Base-by-base conservation (phyloP, 306 rosid genomes). In the Elaeagnus macrophylla region DNA sequence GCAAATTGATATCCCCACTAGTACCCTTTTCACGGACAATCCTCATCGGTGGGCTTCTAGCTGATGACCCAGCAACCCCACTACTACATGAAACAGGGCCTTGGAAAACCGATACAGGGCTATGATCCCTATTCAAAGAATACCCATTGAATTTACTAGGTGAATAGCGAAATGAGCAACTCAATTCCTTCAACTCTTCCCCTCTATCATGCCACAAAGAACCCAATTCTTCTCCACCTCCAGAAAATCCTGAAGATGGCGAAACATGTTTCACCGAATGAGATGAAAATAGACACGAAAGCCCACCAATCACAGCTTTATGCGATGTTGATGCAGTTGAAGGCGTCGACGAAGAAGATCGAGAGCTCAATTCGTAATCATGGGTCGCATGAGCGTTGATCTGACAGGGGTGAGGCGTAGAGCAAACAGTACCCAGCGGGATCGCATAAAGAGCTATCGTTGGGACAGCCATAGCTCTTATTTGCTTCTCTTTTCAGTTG, bases 31-130 rank as follows among this genome's bases (percentile, higher is more conserved):
- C 88, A 25, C 81, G 51, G 19, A 54, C 49, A 55, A 71, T 62
- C 71, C 79, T 69, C 66, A 67, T 48, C 8, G 81, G 73, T 14
- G 73, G 61, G 19, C 80, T 76, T 49, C 89, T 73, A 12, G 65
- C 70, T 0, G 85, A 20, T 20, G 25, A 68, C 2, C 73, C 66
- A 4, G 75, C 69, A 43, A 69, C 79, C 59, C 74, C 68, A 11
- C 77, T 70, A 48, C 94, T 66, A 39, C 90, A 77, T 38, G 96
- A 91, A 66, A 86, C 81, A 0, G 99, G 96, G 6, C 95, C 91
- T 41, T 93, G 93, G 38, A 87, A 84, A 54, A 87, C 99, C 12
- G 96, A 93, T 11, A 84, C 83, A 0, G 95, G 99, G 71, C 99
- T 93, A 73, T 79, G 84, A 39, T 86, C 96, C 60, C 82, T 60